Evolutionary conservation across 2,329 filamentous ascomycete genomes (phyloP), one percentile per base, ranked within the genome.

Genomic region (Pseudovirgaria hyperparasitica): DNA sequence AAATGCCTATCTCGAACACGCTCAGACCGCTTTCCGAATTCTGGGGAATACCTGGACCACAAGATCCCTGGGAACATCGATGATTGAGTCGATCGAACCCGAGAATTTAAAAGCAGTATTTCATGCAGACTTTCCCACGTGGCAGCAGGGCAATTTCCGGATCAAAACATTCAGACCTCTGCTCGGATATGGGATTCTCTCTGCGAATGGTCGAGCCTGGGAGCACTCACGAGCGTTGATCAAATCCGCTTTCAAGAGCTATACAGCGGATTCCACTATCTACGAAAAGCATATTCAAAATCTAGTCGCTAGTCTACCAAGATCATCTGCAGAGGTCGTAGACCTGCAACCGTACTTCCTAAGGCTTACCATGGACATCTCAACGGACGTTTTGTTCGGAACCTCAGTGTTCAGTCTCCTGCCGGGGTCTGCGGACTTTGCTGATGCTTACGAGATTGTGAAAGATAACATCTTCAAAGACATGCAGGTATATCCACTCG

Each of bases 201-300:
- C 38, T 21, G 37, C 35, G 3, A 41, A 48, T 11, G 43, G 43
- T 4, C 20, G 29, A 3, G 41, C 34, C 4, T 51, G 49, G 50
- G 39, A 46, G 18, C 37, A 48, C 22, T 40, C 44, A 2, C 40
- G 49, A 3, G 44, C 41, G 9, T 36, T 47, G 35, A 33, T 50
- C 9, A 20, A 45, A 6, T 44, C 46, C 3, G 41, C 39, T 16
- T 50, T 51, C 29, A 38, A 41, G 24, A 33, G 38, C 13, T 32
- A 31, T 2, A 35, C 40, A n/a, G 39, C 41, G 1, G 43, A 51
- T 22, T 24, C 43, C 2, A 28, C 29, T 10, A 24, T 41, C 3
- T 28, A 46, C 7, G 44, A 46, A 20, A 35, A 33, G 14, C 45
- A 51, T 23, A 31, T 33, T 1, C 19, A 34, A 3, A 17, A 32